Percentiles rank a stretch among this genome's conserved stretches.
These are phyloP conservation scores for Funneliformis mosseae DNA, from an alignment of 192 early-diverging fungal species.

Conservation along the genomic window DNA sequence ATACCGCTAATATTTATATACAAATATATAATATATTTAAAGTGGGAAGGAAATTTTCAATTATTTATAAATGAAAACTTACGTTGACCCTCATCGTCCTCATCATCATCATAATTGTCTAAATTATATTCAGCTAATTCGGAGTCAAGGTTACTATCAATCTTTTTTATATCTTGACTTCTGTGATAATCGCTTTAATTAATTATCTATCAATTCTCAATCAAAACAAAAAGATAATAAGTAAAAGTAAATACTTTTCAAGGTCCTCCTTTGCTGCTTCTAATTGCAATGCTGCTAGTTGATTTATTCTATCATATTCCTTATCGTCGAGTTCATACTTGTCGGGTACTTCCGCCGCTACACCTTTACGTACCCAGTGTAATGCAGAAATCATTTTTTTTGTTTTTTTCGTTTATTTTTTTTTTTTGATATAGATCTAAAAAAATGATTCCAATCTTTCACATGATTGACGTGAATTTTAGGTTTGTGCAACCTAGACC, in stretches of 20 bases:
- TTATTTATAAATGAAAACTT: neutral
- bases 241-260: neutral
- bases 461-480: no score
- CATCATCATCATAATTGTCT: conserved; percentile 91
- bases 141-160: conserved; percentile 42
- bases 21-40: neutral
- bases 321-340: conserved; percentile 85
- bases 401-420: neutral
- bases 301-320: conserved; percentile 81
- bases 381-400: conserved; percentile 86
- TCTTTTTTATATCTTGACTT: conserved; percentile 12
- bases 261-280: conserved; percentile 25
- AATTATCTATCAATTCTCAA: no score
- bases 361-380: conserved; percentile 92
- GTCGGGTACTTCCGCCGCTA: conserved; percentile 78
- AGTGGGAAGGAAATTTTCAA: neutral
- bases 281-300: conserved; percentile 65
- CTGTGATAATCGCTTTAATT: neutral
- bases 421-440: no score
- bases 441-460: no score
- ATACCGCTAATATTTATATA: conserved; percentile 47
- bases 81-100: conserved; percentile 43
- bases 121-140: conserved; percentile 87
- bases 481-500: no score
- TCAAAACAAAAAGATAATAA: neutral